phyloP scores from a whole-genome alignment of 352 stramenopile species.

The Phytophthora meadii region DNA sequence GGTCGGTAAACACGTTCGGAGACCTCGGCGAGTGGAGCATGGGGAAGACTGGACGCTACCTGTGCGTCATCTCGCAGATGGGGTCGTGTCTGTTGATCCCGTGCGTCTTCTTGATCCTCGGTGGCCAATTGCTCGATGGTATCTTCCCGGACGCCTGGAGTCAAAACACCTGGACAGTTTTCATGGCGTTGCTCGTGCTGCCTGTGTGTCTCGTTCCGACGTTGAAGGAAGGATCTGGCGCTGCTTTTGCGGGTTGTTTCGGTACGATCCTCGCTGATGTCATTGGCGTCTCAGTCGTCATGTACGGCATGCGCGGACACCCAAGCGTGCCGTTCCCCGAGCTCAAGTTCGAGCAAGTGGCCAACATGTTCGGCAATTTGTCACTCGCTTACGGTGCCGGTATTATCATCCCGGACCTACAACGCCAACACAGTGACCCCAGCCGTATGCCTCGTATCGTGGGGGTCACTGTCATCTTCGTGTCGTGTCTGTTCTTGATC shows the following conservation, averaged over 20 bases:
- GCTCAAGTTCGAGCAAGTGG: constrained; percentile 62
- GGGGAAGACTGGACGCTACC: constrained; percentile 50
- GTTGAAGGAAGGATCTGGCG: constrained; percentile 62
- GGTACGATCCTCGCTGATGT: constrained; percentile 65
- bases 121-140: constrained; percentile 49
- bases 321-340: constrained; percentile 49
- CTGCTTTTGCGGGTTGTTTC: constrained; percentile 59
- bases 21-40: constrained; percentile 69
- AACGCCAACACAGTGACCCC: constrained; percentile 64
- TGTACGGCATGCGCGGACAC: constrained; percentile 62
- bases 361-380: constrained; percentile 67
- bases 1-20: constrained; percentile 55
- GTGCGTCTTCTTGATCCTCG: constrained; percentile 65
- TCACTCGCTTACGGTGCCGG: constrained; percentile 68
- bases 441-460: constrained; percentile 67
- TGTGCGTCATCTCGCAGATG: constrained; percentile 63
- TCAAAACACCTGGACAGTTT: constrained; percentile 61
- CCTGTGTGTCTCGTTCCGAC: constrained; percentile 65
- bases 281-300: constrained; percentile 53
- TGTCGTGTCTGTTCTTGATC: constrained; percentile 60
- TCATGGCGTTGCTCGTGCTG: constrained; percentile 58
- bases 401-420: constrained; percentile 65
- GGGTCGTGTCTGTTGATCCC: constrained; percentile 56
- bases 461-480: constrained; percentile 53
- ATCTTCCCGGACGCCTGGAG: constrained; percentile 65